Percentiles rank a stretch among this genome's conserved stretches.
These are phyloP conservation scores for Jamesozyma spencerorum DNA, from an alignment of 805 yeast species.

Conservation along the genomic window DNA sequence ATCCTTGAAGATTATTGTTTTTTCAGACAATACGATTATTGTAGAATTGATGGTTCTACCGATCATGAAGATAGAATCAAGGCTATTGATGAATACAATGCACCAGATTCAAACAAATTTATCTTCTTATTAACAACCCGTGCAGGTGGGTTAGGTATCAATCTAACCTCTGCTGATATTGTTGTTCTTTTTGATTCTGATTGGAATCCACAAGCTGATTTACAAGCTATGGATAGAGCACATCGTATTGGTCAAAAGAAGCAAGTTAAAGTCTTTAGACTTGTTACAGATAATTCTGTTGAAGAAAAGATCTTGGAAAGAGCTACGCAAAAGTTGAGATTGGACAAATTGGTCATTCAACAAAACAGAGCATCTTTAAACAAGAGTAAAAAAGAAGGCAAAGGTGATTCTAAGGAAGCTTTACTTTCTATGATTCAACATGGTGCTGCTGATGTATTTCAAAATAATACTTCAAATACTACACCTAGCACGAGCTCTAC, in stretches of 20 bases:
- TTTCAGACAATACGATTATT: slow-evolving; percentile 59
- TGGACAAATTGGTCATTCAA: slow-evolving; percentile 76
- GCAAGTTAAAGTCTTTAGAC: slow-evolving; percentile 71
- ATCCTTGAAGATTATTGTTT: slow-evolving; percentile 71
- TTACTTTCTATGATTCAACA: slow-evolving; percentile 73
- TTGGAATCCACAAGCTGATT: slow-evolving; percentile 86
- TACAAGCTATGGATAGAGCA: slow-evolving; percentile 85
- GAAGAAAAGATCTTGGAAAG: slow-evolving; percentile 76
- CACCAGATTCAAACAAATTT: slow-evolving; percentile 64
- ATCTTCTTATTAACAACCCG: slow-evolving; percentile 69
- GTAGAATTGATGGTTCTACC: slow-evolving; percentile 78
- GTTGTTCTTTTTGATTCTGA: slow-evolving; percentile 72
- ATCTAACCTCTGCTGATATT: slow-evolving; percentile 67
- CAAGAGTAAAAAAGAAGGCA: slow-evolving; percentile 24
- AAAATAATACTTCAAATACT: slow-evolving; percentile 8
- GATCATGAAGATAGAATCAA: slow-evolving; percentile 68
- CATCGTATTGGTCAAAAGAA: slow-evolving; percentile 83
- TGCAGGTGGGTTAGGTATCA: slow-evolving; percentile 87
- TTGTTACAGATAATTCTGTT: slow-evolving; percentile 72
- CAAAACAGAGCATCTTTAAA: slow-evolving; percentile 44
- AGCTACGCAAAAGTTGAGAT: slow-evolving; percentile 68
- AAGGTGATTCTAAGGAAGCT: slow-evolving; percentile 49
- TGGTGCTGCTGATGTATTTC: slow-evolving; percentile 63
- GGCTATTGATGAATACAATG: slow-evolving; percentile 71
- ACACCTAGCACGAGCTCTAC: slow-evolving; percentile 18